phyloP scores from a whole-genome alignment of 2,329 filamentous ascomycete genomes.

The Penicillium sclerotigenum region DNA sequence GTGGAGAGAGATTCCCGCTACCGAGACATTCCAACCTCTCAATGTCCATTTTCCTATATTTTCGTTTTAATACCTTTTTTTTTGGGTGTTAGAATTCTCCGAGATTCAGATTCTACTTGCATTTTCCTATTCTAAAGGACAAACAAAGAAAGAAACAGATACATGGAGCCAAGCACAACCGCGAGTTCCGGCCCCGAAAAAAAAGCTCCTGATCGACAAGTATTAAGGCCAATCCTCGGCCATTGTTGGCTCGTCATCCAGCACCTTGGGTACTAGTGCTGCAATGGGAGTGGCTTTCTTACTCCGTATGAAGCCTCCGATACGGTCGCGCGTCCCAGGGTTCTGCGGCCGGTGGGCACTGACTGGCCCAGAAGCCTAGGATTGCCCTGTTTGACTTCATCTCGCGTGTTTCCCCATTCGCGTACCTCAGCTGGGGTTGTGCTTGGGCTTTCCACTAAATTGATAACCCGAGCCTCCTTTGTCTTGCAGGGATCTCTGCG shows the following conservation, averaged over 20 bases:
- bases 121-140: not conserved
- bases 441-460: not conserved
- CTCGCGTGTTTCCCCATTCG: slow-evolving; percentile 12
- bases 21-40: slow-evolving; percentile 1
- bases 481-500: slow-evolving; percentile 20
- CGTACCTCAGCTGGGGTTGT: slow-evolving; percentile 13
- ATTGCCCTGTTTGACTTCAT: slow-evolving; percentile 26
- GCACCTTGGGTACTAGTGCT: slow-evolving; percentile 17
- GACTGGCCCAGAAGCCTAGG: slow-evolving; percentile 28
- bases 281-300: slow-evolving; percentile 13
- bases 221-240: slow-evolving; percentile 11
- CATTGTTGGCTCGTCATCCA: slow-evolving; percentile 20
- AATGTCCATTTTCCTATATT: not conserved
- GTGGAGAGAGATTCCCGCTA: slow-evolving; percentile 13
- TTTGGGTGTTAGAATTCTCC: not conserved
- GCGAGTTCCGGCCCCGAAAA: slow-evolving; percentile 1
- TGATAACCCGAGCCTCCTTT: slow-evolving; percentile 20
- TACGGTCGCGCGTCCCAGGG: slow-evolving; percentile 33
- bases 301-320: slow-evolving; percentile 14
- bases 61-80: not conserved
- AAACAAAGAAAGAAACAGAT: not conserved
- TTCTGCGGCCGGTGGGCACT: slow-evolving; percentile 20
- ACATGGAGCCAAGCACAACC: not conserved
- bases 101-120: not conserved
- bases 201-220: slow-evolving; percentile 21